These are phyloP conservation scores for Galerina sulciceps DNA, from an alignment of 768 basidiomycete species.

Conservation along the genomic window DNA sequence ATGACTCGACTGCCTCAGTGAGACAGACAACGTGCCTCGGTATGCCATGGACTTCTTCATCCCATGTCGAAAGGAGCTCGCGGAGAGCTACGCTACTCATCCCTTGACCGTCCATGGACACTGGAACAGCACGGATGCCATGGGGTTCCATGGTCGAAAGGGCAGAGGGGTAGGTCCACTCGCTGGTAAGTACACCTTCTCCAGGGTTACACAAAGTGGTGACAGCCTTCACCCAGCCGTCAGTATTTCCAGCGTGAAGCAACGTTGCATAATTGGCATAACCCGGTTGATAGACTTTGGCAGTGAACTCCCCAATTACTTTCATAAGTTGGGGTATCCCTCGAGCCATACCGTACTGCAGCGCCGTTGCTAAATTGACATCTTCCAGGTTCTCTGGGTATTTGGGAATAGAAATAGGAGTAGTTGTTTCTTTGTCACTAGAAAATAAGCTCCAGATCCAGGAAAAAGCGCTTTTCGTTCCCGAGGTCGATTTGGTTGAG, in stretches of 20 bases:
- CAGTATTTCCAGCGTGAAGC: slow-evolving; percentile 72
- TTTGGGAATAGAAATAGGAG: slow-evolving; percentile 62
- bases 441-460: slow-evolving; percentile 67
- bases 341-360: slow-evolving; percentile 66
- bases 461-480: slow-evolving; percentile 37
- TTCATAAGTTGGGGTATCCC: slow-evolving; percentile 62
- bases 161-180: slow-evolving; percentile 78
- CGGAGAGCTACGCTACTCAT: slow-evolving; percentile 68
- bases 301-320: slow-evolving; percentile 62
- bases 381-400: slow-evolving; percentile 48
- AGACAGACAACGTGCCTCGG: slow-evolving; percentile 44
- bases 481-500: slow-evolving; percentile 3
- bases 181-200: slow-evolving; percentile 59
- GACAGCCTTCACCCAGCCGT: slow-evolving; percentile 65
- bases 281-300: slow-evolving; percentile 57
- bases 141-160: slow-evolving; percentile 39
- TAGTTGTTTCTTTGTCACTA: slow-evolving; percentile 44
- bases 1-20: background rate
- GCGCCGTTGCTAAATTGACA: slow-evolving; percentile 62
- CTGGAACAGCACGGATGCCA: slow-evolving; percentile 50
- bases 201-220: slow-evolving; percentile 69
- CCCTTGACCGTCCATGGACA: slow-evolving; percentile 74
- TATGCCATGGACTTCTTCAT: slow-evolving; percentile 57
- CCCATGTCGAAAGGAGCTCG: slow-evolving; percentile 66
- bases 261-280: slow-evolving; percentile 65